These are phyloP conservation scores for Leccinum truebloodii DNA, from an alignment of 768 basidiomycete species.

Conservation along the genomic window DNA sequence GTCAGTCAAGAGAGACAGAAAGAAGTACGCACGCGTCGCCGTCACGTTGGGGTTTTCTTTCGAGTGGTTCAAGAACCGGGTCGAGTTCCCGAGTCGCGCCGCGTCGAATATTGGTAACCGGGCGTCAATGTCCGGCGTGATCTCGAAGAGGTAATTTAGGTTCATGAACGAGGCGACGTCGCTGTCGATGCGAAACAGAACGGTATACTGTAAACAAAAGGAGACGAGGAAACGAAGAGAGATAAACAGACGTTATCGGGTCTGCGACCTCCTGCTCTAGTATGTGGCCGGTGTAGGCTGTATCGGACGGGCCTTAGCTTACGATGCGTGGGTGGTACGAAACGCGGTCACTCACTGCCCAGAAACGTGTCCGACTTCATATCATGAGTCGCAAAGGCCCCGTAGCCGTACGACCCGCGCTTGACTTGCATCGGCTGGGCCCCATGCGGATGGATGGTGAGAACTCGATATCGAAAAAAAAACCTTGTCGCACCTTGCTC, in stretches of 20 bases:
- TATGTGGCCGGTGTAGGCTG: slow-evolving; percentile 45
- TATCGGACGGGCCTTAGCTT: not conserved
- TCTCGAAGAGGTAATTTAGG: slow-evolving; percentile 40
- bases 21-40: slow-evolving; percentile 28
- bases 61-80: slow-evolving; percentile 45
- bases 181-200: slow-evolving; percentile 6
- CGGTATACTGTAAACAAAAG: not conserved
- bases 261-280: slow-evolving; percentile 17
- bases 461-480: not conserved
- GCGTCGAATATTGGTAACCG: slow-evolving; percentile 35
- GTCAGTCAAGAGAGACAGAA: too few relatives aligned
- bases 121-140: not conserved
- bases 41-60: slow-evolving; percentile 14
- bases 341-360: slow-evolving; percentile 29
- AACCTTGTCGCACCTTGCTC: slow-evolving; percentile 19
- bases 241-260: not conserved
- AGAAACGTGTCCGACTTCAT: slow-evolving; percentile 29
- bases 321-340: not conserved
- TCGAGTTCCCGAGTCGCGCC: slow-evolving; percentile 43
- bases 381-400: slow-evolving; percentile 42
- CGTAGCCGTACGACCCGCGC: slow-evolving; percentile 40
- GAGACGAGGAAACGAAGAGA: not conserved
- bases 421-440: slow-evolving; percentile 39
- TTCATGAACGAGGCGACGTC: slow-evolving; percentile 8
- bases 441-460: not conserved